phyloP scores from a whole-genome alignment of 2,329 filamentous ascomycete species.

The Cercospora sesami region DNA sequence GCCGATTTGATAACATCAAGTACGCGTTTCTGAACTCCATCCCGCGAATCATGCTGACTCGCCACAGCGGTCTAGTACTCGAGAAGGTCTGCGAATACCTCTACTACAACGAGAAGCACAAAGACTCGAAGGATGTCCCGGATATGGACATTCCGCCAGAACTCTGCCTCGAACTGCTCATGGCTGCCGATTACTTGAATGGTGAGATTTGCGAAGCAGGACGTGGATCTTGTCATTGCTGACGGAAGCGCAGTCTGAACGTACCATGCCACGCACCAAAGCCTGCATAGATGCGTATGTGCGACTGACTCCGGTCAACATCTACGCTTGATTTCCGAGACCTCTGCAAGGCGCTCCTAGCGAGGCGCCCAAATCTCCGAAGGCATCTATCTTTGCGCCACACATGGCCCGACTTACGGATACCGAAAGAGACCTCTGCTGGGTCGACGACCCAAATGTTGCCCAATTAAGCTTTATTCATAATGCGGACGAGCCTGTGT shows the following conservation, averaged over 20 bases:
- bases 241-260: conserved; percentile 1
- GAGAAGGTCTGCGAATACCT: conserved; percentile 83
- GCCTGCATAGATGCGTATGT: not conserved
- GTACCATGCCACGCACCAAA: not conserved
- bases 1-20: conserved; percentile 72
- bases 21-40: conserved; percentile 45
- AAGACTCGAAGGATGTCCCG: conserved; percentile 68
- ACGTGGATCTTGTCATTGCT: not conserved
- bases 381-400: not conserved
- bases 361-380: not conserved
- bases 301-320: not conserved
- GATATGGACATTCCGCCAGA: conserved; percentile 81
- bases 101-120: conserved; percentile 76
- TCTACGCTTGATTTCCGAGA: not conserved
- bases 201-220: conserved; percentile 44
- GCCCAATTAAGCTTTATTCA: not conserved
- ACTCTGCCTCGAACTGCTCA: conserved; percentile 73
- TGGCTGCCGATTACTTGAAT: conserved; percentile 75
- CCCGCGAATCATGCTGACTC: conserved; percentile 5
- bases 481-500: not conserved
- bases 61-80: conserved; percentile 65
- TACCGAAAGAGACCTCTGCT: no score
- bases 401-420: not conserved
- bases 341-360: not conserved
- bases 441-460: not conserved